A percentile compares a stretch with the other conserved stretches of the same genome.
Conservation (phyloP, 2,329 filamentous ascomycete genomes). For the Exophiala sideris region DNA sequence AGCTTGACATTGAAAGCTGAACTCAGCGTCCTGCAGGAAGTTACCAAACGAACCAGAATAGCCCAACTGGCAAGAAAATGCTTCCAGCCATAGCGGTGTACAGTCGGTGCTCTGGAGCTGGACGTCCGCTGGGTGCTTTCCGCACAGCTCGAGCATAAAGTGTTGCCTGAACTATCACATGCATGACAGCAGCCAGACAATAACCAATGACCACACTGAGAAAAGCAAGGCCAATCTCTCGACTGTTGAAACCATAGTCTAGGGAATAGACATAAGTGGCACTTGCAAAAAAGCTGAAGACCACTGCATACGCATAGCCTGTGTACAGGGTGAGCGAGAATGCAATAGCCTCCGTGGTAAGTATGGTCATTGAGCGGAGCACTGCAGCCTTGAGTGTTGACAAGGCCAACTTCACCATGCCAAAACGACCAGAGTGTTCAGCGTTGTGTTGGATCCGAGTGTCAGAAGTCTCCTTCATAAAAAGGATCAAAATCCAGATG, state of each 20-base stretch:
- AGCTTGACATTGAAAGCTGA: neutral
- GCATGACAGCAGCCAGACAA: slow-evolving; percentile 47
- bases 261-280: slow-evolving; percentile 74
- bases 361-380: slow-evolving; percentile 58
- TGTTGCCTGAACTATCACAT: slow-evolving; percentile 16
- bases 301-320: slow-evolving; percentile 70
- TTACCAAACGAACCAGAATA: slow-evolving; percentile 45
- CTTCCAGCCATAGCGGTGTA: slow-evolving; percentile 48
- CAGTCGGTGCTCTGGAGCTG: slow-evolving; percentile 48
- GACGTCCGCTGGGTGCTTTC: slow-evolving; percentile 2
- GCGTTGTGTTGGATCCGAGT: slow-evolving; percentile 64
- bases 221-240: slow-evolving; percentile 70
- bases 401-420: slow-evolving; percentile 43
- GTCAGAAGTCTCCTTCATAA: slow-evolving; percentile 62
- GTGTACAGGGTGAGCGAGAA: slow-evolving; percentile 66
- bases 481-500: slow-evolving; percentile 59
- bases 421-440: slow-evolving; percentile 53
- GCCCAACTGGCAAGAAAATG: slow-evolving; percentile 43
- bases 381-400: slow-evolving; percentile 35
- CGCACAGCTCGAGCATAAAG: slow-evolving; percentile 19
- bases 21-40: neutral
- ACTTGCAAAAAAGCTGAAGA: slow-evolving; percentile 82
- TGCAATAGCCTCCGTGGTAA: slow-evolving; percentile 67
- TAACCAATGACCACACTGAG: slow-evolving; percentile 75
- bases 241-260: slow-evolving; percentile 64